phyloP scores from a whole-genome alignment of 164 flowering plant genomes.

The Chloranthus sessilifolius region DNA sequence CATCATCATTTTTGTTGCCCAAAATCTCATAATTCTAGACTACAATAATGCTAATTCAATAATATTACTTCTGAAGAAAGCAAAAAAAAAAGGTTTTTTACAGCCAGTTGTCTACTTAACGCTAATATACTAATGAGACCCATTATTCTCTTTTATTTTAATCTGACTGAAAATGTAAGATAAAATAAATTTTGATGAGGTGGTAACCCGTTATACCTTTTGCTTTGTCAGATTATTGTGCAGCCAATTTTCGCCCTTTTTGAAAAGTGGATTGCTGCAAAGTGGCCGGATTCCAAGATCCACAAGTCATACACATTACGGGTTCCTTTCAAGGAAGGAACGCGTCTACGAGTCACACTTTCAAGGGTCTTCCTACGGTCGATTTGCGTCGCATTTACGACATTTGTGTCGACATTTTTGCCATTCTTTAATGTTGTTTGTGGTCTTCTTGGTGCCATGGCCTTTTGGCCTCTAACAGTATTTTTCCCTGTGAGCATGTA shows the following conservation, averaged over 20 bases:
- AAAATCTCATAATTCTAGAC: no score
- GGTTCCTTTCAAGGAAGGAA: conserved; percentile 3
- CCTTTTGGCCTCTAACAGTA: conserved; percentile 17
- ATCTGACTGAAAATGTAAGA: no score
- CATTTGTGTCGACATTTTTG: conserved; percentile 31
- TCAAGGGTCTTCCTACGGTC: conserved; percentile 24
- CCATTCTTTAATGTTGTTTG: conserved; percentile 15
- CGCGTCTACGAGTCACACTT: conserved; percentile 14
- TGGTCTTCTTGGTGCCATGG: conserved; percentile 17
- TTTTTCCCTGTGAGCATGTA: conserved; percentile 17
- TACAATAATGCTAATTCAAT: no score
- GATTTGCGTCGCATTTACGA: conserved; percentile 22
- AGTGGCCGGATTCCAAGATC: conserved; percentile 8
- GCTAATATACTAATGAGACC: no score
- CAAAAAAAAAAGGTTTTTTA: no score
- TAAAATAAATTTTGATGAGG: no score
- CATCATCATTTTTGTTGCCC: no score
- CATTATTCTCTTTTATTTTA: no score
- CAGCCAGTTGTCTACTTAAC: no score
- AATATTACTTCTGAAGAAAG: no score
- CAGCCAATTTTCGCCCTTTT: conserved; percentile 8
- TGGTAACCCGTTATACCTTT: no score
- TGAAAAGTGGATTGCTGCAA: conserved; percentile 2
- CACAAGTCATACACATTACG: conserved; percentile 8
- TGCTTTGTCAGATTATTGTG: no score